A percentile compares a stretch with the other conserved stretches of the same genome.
These are phyloP conservation scores for Asterophora parasitica DNA, from an alignment of 768 basidiomycete genomes.

Conservation along the genomic window DNA sequence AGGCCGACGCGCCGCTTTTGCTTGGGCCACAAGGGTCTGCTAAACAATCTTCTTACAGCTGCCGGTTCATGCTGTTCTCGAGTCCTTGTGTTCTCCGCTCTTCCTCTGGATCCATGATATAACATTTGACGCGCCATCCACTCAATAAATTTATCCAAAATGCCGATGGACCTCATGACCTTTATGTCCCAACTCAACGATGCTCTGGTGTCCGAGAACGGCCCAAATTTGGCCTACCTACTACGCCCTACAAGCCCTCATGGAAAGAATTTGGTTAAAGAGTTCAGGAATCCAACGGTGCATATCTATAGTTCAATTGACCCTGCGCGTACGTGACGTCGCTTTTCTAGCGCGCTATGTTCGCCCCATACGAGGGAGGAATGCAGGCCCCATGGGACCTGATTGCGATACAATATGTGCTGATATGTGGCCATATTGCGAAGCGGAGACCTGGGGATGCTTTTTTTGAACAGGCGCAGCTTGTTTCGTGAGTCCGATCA, in stretches of 20 bases:
- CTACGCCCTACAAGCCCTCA: slow-evolving; percentile 74
- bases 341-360: slow-evolving; percentile 28
- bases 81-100: too few species aligned
- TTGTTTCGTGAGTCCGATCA: slow-evolving; percentile 62
- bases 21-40: not conserved
- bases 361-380: slow-evolving; percentile 52
- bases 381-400: slow-evolving; percentile 82
- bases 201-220: slow-evolving; percentile 58
- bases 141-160: slow-evolving; percentile 11
- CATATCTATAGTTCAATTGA: slow-evolving; percentile 14
- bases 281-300: slow-evolving; percentile 56
- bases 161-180: slow-evolving; percentile 54
- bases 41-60: too few species aligned
- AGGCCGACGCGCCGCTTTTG: too few species aligned
- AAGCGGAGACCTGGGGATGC: slow-evolving; percentile 66
- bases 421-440: slow-evolving; percentile 67
- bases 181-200: slow-evolving; percentile 59
- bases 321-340: slow-evolving; percentile 8
- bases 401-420: slow-evolving; percentile 76
- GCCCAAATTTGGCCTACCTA: slow-evolving; percentile 67
- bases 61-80: too few species aligned
- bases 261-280: slow-evolving; percentile 70
- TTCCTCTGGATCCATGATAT: not conserved
- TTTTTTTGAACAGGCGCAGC: slow-evolving; percentile 73
- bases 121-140: too few species aligned